These are phyloP conservation scores for Casuarina cunninghamiana DNA, from an alignment of 306 rosid genomes.

Conservation along the genomic window DNA sequence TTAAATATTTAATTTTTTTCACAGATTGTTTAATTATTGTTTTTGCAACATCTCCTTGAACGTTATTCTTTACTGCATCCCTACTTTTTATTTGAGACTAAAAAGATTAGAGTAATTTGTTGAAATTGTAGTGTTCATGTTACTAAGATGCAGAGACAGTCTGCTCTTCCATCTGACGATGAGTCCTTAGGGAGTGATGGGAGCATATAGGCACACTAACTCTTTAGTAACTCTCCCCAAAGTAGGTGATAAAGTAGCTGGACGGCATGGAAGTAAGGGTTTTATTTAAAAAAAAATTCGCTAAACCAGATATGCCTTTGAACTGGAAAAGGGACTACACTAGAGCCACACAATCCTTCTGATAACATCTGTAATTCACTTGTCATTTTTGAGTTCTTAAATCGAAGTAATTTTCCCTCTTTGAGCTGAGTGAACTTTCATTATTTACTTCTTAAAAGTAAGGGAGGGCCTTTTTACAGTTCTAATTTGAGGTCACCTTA, in stretches of 20 bases:
- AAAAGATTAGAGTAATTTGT: neutral
- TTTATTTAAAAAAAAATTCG: no score
- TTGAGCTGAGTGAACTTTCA: neutral
- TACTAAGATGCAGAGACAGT: constrained; percentile 17
- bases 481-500: constrained; percentile 1
- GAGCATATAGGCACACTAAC: neutral
- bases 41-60: constrained; percentile 1
- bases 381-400: neutral
- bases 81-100: neutral
- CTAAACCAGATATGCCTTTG: no score
- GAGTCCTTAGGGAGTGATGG: neutral
- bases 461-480: constrained; percentile 15
- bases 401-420: constrained; percentile 9
- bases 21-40: neutral
- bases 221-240: neutral
- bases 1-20: neutral
- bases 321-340: no score
- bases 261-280: no score
- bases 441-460: constrained; percentile 13
- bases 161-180: constrained; percentile 8
- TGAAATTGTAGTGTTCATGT: neutral
- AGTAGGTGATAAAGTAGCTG: no score
- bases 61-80: neutral
- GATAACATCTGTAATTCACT: no score
- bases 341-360: no score